Base-by-base conservation (phyloP, 169 alveolate genomes). In the Plasmodium cynomolgi region DNA sequence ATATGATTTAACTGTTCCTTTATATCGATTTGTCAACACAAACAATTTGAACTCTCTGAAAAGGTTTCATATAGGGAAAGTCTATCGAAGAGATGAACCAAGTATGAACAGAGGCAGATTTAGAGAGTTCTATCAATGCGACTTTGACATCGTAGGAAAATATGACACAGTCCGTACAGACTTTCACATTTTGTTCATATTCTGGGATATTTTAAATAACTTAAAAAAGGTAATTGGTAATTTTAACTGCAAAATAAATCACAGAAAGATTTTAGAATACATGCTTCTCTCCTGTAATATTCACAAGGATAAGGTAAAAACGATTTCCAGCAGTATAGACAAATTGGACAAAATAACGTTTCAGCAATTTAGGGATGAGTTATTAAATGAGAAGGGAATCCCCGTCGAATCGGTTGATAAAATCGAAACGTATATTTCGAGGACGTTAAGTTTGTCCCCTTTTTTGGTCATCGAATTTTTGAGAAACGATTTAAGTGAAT, bases 1-100 rank as follows among this genome's bases (percentile, higher is more conserved):
- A 92, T 99, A 99, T 91, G 99, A 99, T 96, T 95, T 99, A 80
- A 99, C 99, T 26, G 99, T 99, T 6, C 99, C 99, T 9, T 98
- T 99, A 79, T 99, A 99, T 20, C 96, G 99, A 33, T 99, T 96
- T 95, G 90, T 98, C 62, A 99, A 99, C 15, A 94, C 97, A 2
- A 96, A 98, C 75, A 97, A 97, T 74, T 47, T 98, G 72, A 97
- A 97, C 20, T 92, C 97, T 56, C 93, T 99, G 34, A 99, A 99
- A 94, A 96, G 99, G 93, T 99, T 94, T 94, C 99, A 99, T 95
- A 96, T 96, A 39, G 99, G 99, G 34, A 99, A 99, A 92, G 99
- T 99, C 11, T 99, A 99, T 95, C 96, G 99, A 93, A 96, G 99
- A 84, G 99, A 99, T 91, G 99, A 99, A 92, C 99, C 99, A 23